These are phyloP conservation scores for Candida sojae DNA, from an alignment of 1,139 yeast genomes.

Conservation along the genomic window DNA sequence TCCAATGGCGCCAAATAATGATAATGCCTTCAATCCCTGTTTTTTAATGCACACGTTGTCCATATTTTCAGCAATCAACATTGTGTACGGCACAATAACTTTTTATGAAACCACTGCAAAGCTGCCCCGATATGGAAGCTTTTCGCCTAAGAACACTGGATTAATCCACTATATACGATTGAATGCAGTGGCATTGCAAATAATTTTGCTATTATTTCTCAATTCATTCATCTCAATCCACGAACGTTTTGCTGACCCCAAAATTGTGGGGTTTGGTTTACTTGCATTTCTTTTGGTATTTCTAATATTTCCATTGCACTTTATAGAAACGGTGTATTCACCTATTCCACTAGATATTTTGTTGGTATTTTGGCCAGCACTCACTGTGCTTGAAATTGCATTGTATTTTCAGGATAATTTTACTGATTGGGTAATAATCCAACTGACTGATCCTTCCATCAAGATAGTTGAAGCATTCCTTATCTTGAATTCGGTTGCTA, in stretches of 20 bases:
- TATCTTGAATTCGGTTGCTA: constrained; percentile 19
- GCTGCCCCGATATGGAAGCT: constrained; percentile 19
- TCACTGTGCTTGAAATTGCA: constrained; percentile 21
- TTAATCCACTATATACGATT: constrained; percentile 30
- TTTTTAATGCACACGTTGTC: constrained; percentile 27
- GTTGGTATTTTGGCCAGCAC: constrained; percentile 45
- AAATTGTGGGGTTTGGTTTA: constrained; percentile 23
- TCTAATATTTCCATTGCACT: constrained; percentile 42
- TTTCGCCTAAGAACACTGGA: constrained; percentile 30
- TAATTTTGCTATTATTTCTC: constrained; percentile 22
- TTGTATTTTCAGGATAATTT: constrained; percentile 31
- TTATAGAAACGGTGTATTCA: constrained; percentile 33
- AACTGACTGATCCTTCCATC: constrained; percentile 11
- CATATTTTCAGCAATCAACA: constrained; percentile 7
- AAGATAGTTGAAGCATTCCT: constrained; percentile 20
- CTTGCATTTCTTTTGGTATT: constrained; percentile 12
- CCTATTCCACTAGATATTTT: constrained; percentile 36
- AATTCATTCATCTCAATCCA: constrained; percentile 21
- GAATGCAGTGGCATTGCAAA: constrained; percentile 27
- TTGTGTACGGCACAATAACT: constrained; percentile 23
- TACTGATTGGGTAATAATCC: constrained; percentile 27
- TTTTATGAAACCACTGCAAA: constrained; percentile 17
- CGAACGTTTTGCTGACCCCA: constrained; percentile 24
- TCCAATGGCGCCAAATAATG: constrained; percentile 27
- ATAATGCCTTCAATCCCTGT: constrained; percentile 61